Evolutionary conservation across 345 rosid genomes (phyloP), one percentile per base, ranked within the genome.

Genomic region (Syzygium grande): DNA sequence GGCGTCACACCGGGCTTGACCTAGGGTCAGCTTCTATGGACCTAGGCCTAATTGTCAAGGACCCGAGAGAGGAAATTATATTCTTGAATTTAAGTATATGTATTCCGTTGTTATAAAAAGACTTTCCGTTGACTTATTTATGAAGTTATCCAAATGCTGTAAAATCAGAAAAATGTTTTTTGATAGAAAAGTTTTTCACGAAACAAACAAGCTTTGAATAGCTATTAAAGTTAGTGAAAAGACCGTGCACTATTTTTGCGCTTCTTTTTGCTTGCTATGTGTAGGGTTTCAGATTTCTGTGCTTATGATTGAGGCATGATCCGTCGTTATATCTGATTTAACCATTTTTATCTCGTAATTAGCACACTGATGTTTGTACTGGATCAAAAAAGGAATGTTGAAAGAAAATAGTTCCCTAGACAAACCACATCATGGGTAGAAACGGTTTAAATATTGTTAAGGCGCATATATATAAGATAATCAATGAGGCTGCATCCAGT

Each of bases 161-260:
- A 63, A 63, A n/a, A 63, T 6, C 2, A 63, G 9, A 7, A 65
- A 65, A 29, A 3, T 15, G 4, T 29, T 6, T 15, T 53, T 15
- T 0, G 1, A 29, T 12, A n/a, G 15, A 61, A n/a, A n/a, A 12
- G 6, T 6, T 61, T n/a, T 58, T 25, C 3, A 2, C 5, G 1
- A 63, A 63, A 29, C 17, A 63, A 63, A 29, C 4, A 19, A 63
- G 38, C 16, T 29, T 63, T 29, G 10, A 29, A 63, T 63, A 65
- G 11, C 11, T 19, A 16, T 14, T 29, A 14, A 63, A 63, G 21
- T 14, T 3, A 14, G 41, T 63, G 77, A 29, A 63, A 65, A 63
- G 9, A 8, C 3, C 43, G 23, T 16, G 1, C 22, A 16, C 78
- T 7, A 29, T 16, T 15, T 63, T 63, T 63, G 17, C 41, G 41